phyloP scores from a whole-genome alignment of 257 asterid species.

The Voacanga thouarsii region DNA sequence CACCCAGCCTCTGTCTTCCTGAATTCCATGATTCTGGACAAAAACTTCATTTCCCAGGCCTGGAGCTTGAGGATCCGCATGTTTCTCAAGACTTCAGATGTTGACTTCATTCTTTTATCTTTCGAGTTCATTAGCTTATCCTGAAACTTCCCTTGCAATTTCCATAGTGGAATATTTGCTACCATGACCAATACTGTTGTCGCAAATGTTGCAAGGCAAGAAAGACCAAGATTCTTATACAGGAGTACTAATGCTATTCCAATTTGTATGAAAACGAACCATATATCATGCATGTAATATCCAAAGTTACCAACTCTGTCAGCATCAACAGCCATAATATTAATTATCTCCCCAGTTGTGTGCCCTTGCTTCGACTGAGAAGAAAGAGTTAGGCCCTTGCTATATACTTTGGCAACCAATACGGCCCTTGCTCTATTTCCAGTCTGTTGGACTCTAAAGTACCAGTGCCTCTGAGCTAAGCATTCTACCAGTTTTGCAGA shows the following conservation, averaged over 20 bases:
- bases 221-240: conserved; percentile 73
- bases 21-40: conserved; percentile 53
- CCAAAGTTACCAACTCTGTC: conserved; percentile 77
- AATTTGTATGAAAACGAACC: conserved; percentile 70
- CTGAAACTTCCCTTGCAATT: conserved; percentile 61
- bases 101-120: conserved; percentile 83
- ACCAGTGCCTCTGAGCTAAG: conserved; percentile 71
- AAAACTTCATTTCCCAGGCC: conserved; percentile 88
- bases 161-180: conserved; percentile 66
- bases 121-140: conserved; percentile 70
- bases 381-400: conserved; percentile 69
- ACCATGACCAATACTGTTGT: conserved; percentile 71
- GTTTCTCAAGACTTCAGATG: conserved; percentile 84
- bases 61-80: conserved; percentile 95
- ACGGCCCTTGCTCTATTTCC: conserved; percentile 82
- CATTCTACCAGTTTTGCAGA: conserved; percentile 69
- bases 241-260: conserved; percentile 56
- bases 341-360: conserved; percentile 79
- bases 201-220: conserved; percentile 57
- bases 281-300: conserved; percentile 85
- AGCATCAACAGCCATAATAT: conserved; percentile 84
- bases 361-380: conserved; percentile 71
- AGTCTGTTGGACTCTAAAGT: conserved; percentile 64
- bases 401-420: conserved; percentile 63
- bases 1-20: conserved; percentile 63